Conservation (phyloP, 805 yeast genomes). For the Candida qinlingensis region DNA sequence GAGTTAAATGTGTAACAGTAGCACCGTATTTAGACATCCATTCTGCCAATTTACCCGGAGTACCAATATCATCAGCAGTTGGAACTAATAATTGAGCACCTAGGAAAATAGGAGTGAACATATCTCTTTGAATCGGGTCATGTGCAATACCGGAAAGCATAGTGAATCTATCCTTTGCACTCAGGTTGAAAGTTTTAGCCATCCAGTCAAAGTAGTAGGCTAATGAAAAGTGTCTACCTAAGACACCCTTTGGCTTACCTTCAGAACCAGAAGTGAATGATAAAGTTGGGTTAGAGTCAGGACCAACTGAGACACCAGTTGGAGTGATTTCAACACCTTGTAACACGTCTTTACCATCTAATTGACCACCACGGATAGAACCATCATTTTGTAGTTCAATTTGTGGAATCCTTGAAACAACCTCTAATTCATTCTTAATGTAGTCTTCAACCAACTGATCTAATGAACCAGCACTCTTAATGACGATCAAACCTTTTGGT, state of each 20-base stretch:
- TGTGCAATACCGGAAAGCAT: conserved; percentile 99
- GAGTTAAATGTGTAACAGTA: conserved; percentile 95
- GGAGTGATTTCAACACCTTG: conserved; percentile 44
- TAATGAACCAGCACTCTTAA: conserved; percentile 83
- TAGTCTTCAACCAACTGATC: conserved; percentile 75
- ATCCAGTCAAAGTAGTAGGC: conserved; percentile 99
- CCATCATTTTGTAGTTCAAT: conserved; percentile 78
- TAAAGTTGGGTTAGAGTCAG: conserved; percentile 94
- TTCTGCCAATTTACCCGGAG: conserved; percentile 95
- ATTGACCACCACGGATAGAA: conserved; percentile 52
- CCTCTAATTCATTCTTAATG: conserved; percentile 64
- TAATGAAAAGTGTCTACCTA: conserved; percentile 94
- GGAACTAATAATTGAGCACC: conserved; percentile 95
- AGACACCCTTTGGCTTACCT: conserved; percentile 97
- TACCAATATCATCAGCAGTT: conserved; percentile 95
- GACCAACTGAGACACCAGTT: conserved; percentile 92
- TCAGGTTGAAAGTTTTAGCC: conserved; percentile 77
- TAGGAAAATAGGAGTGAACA: conserved; percentile 93
- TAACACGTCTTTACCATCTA: conserved; percentile 35
- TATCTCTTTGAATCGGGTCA: conserved; percentile 98
- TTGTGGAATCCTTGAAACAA: conserved; percentile 69
- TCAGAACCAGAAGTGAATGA: conserved; percentile 97
- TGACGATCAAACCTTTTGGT: conserved; percentile 86
- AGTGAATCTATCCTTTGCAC: conserved; percentile 82
- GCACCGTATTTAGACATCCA: conserved; percentile 94